Base-by-base conservation (phyloP, 1,284 basidiomycete genomes). In the Boletellus sp. region DNA sequence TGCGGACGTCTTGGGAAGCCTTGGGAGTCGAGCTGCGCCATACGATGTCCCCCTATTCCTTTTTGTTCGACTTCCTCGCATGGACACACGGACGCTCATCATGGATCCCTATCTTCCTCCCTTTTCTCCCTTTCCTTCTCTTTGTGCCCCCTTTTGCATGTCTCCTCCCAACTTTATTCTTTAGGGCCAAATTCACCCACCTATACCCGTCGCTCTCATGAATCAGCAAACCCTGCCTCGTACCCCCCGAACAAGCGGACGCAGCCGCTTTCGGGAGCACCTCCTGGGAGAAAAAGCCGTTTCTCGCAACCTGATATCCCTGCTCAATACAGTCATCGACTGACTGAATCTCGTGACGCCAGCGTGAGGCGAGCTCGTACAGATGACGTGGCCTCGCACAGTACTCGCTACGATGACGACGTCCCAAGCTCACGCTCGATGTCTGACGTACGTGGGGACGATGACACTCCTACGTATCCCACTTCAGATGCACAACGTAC, bases 81-180 rank as follows among this genome's bases (percentile, higher is more conserved):
- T 70, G 73, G 70, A 76, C 72, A 66, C 70, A 70, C 69, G 72
- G 75, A 75, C 74, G 71, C 72, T 77, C 71, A 75, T 73, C 68
- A 72, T 78, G 74, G 77, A 75, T 61, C 61, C 56, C 53, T 67
- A 11, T 64, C 59, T 64, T 68, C 59, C 40, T 45, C 49, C 50
- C 52, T 50, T 65, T 62, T 48, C 11, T 43, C 56, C 41, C 42
- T 58, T 53, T 37, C 42, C 56, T 61, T 63, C 63, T 67, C 57
- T 70, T 57, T 61, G 45, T 57, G 49, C 19, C 56, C 53, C 60
- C 59, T 64, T 68, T 69, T 64, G 52, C 55, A 54, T 60, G 48
- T 60, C 53, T 57, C 60, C 55, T 61, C 59, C 64, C 66, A 56
- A 64, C 56, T 60, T 73, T 72, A 56, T 67, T 73, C 64, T 72